Percentiles rank a stretch among this genome's conserved stretches.
Evolutionary conservation across 805 yeast genomes (phyloP).

Genomic region (Isabelozyma rhagii): DNA sequence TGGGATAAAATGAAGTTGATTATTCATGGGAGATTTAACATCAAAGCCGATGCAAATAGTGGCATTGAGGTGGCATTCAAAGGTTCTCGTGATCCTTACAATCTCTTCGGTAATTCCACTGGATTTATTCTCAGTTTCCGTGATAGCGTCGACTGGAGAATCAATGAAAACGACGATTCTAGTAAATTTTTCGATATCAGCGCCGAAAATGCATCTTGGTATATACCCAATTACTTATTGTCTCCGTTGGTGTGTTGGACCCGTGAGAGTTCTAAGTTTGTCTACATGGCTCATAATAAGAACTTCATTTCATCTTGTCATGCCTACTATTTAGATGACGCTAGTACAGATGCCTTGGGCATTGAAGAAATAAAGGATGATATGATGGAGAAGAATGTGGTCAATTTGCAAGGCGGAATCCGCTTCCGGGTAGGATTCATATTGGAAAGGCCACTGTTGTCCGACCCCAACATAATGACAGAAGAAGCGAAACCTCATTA

Average conservation of each 20-base stretch:
- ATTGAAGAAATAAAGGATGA: constrained; percentile 5
- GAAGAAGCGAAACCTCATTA: constrained; percentile 56
- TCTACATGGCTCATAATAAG: constrained; percentile 46
- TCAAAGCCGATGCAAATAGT: constrained; percentile 49
- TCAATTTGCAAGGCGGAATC: constrained; percentile 60
- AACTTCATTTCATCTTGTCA: constrained; percentile 43
- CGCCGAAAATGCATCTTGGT: constrained; percentile 62
- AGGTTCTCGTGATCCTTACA: constrained; percentile 79
- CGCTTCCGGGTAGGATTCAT: constrained; percentile 55
- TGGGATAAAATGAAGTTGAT: constrained; percentile 87
- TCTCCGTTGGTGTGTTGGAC: constrained; percentile 54
- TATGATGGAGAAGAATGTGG: constrained; percentile 50
- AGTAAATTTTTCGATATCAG: constrained; percentile 60
- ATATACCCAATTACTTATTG: constrained; percentile 72
- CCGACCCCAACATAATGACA: constrained; percentile 28
- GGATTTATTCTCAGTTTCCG: constrained; percentile 79
- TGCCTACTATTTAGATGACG: constrained; percentile 45
- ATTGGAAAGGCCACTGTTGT: constrained; percentile 42
- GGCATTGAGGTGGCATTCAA: constrained; percentile 59
- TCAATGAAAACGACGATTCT: constrained; percentile 70
- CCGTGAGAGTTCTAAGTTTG: constrained; percentile 40
- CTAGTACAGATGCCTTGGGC: not conserved
- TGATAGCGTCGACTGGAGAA: constrained; percentile 53
- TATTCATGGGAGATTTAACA: constrained; percentile 66
- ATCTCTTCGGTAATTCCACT: constrained; percentile 59